Conservation (phyloP, 225 moss, liverwort and hornwort species). For the Asterella californica region DNA sequence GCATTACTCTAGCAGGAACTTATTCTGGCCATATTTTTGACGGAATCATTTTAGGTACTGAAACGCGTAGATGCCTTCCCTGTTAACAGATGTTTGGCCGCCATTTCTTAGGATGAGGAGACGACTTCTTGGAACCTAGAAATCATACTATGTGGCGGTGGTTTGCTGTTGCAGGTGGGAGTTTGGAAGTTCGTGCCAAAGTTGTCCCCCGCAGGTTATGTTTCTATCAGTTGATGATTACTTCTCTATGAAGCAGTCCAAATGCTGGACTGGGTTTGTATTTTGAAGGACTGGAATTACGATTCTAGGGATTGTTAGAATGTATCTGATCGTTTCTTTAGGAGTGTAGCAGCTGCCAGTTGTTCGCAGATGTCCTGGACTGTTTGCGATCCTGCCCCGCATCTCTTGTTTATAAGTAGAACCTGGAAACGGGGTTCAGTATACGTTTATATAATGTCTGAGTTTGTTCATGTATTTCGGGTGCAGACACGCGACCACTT, state of each 20-base stretch:
- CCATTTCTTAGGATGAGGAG: background rate
- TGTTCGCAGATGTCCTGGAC: background rate
- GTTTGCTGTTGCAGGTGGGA: constrained; percentile 59
- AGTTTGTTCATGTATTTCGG: background rate
- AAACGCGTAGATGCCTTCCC: background rate
- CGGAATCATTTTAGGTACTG: background rate
- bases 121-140: background rate
- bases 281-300: background rate
- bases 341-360: background rate
- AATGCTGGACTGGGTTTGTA: background rate
- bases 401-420: background rate
- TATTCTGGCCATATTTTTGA: background rate
- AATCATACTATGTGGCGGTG: background rate
- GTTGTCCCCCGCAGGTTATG: constrained; percentile 26
- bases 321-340: background rate
- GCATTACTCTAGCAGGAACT: background rate
- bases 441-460: background rate
- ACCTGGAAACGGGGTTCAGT: background rate
- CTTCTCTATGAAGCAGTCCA: background rate
- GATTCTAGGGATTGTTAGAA: background rate
- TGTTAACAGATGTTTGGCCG: background rate
- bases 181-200: constrained; percentile 63
- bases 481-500: constrained; percentile 69
- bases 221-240: background rate
- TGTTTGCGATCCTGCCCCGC: no score